Base-by-base conservation (phyloP, 2,329 filamentous ascomycete species). In the Huntiella savannae region DNA sequence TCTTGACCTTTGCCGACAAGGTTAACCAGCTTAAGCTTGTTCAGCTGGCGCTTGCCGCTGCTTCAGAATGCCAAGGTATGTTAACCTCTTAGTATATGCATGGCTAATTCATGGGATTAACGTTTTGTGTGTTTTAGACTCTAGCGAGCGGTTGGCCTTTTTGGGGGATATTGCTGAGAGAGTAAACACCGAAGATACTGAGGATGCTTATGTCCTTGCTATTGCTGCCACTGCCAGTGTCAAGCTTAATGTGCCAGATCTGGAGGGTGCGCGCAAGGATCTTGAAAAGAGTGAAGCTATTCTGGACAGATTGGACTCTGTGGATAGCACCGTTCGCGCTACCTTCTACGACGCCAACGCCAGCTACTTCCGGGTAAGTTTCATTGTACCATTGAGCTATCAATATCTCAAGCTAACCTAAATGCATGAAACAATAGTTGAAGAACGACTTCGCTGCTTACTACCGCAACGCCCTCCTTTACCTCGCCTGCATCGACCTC, bases 11-110 rank as follows among this genome's bases (percentile, higher is more conserved):
- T 60, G 85, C 87, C 54, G 87, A 94, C 61, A 95, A 92, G 72
- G 95, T 98, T 71, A 98, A 96, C 67, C 88, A 96, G 68, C 71
- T 98, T 52, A 95, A 95, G 72, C 79, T 96, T 54, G 91, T 98
- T 54, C 80, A 83, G 54, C 68, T 98, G 54, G 91, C 86, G 12
- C 67, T 96, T 59, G 83, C 82, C 64, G 83, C 91, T 40, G 85
- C 86, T 45, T 77, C 79, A 57, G 79, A 93, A 67, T 93, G 82
- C 63, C 71, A 73, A 68, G 77, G 84, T 88, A 62, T 44, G 62
- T 51, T 13, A 8, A 8, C 7, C 11, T 11, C 15, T 3, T 4
- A 15, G 11, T 42, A 37, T 28, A 16, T 12, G 35, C 35, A 37
- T 37, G 8, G 4, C 36, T 10, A 45, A 4, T 36, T 15, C 7